Evolutionary conservation across 2,329 filamentous ascomycete species (phyloP).

Genomic region (Aspergillus quadrilineatus): DNA sequence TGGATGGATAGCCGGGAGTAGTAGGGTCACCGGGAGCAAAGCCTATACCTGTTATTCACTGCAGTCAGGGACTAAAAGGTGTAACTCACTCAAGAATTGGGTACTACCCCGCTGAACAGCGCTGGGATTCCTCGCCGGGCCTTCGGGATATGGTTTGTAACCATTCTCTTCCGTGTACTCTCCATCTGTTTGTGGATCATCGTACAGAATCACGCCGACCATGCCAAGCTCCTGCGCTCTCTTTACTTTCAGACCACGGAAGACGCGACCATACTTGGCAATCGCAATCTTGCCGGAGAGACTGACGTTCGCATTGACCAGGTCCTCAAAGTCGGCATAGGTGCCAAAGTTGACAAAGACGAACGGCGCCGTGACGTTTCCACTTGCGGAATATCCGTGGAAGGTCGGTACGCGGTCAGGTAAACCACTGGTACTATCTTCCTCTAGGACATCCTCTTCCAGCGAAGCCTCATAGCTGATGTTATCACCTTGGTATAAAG

Average conservation of each 20-base stretch:
- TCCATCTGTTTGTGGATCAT: constrained; percentile 86
- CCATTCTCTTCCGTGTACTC: constrained; percentile 79
- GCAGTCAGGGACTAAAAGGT: not conserved
- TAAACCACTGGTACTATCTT: constrained; percentile 75
- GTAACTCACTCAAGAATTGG: constrained; percentile 69
- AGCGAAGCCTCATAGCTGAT: constrained; percentile 77
- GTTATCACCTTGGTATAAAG: constrained; percentile 60
- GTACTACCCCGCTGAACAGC: constrained; percentile 87
- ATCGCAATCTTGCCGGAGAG: constrained; percentile 84
- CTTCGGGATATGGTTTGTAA: constrained; percentile 74
- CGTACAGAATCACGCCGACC: constrained; percentile 80
- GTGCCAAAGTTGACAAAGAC: constrained; percentile 93
- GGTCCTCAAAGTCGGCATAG: constrained; percentile 79
- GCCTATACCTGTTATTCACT: constrained; percentile 37
- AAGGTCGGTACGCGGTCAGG: constrained; percentile 79
- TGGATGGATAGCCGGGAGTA: constrained; percentile 89
- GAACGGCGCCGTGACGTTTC: constrained; percentile 83
- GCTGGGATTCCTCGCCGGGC: constrained; percentile 82
- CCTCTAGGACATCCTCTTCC: constrained; percentile 78
- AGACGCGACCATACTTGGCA: constrained; percentile 79
- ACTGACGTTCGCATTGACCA: constrained; percentile 70
- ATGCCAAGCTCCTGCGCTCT: constrained; percentile 87
- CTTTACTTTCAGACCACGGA: constrained; percentile 90
- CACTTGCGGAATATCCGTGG: constrained; percentile 89
- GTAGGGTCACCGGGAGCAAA: constrained; percentile 73